A percentile compares a stretch with the other conserved stretches of the same genome.
Conservation (phyloP, 2,329 filamentous ascomycete genomes). For the Aspergillus tubingensis region DNA sequence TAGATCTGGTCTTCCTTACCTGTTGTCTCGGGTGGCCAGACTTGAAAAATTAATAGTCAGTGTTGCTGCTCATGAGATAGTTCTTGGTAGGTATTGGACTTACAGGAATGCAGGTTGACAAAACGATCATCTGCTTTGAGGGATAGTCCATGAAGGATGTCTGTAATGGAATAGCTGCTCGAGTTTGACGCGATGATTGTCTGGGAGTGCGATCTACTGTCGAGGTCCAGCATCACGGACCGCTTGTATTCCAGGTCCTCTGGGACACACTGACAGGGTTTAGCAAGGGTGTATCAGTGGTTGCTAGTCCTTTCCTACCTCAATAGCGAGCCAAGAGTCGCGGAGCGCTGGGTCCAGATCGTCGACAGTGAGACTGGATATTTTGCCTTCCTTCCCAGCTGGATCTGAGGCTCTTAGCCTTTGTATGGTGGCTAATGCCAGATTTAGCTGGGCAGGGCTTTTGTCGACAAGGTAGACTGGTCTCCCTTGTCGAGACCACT, state of each 20-base stretch:
- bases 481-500: conserved; percentile 12
- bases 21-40: conserved; percentile 44
- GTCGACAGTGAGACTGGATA: background rate
- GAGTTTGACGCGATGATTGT: conserved; percentile 52
- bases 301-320: background rate
- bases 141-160: conserved; percentile 44
- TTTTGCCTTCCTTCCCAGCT: background rate
- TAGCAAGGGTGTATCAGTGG: background rate
- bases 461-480: conserved; percentile 11
- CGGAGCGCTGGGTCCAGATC: background rate
- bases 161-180: conserved; percentile 48
- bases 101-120: conserved; percentile 50
- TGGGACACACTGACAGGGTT: conserved; percentile 44
- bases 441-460: conserved; percentile 4
- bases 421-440: background rate
- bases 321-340: conserved; percentile 8
- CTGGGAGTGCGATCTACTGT: conserved; percentile 36
- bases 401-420: conserved; percentile 1
- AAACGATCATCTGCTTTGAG: conserved; percentile 40
- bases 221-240: conserved; percentile 43
- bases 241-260: conserved; percentile 48
- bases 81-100: conserved; percentile 17
- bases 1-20: conserved; percentile 19
- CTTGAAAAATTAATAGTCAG: conserved; percentile 19
- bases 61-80: background rate